Base-by-base conservation (phyloP, 176 grass and related monocot species). In the Carex parvula region DNA sequence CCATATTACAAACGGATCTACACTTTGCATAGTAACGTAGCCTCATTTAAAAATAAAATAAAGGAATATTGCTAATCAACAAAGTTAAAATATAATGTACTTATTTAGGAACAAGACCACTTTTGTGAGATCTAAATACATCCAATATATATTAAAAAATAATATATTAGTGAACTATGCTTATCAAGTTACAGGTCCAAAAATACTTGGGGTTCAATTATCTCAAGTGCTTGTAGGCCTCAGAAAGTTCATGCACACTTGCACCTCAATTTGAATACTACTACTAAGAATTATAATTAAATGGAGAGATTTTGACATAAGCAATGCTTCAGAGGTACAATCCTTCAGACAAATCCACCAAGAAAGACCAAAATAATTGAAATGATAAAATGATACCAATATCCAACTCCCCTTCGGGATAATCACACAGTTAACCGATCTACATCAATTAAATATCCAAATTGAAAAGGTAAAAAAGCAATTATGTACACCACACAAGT, bases 401-500 rank as follows among this genome's bases (percentile, higher is more conserved):
- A 57, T 78, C 12, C 26, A 3, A 78, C 14, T 57, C 68, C 73
- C 73, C 73, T 78, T 78, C 52, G 52, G 73, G 73, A 57, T 35
- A 33, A 24, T 32, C 48, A 77, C 5, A 77, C 73, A 78, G 52
- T 78, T 78, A 78, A 56, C 73, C 15, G 15, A 78, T 30, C 73
- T 56, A 57, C 50, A 78, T 75, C 24, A 11, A 55, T n/a, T 57
- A 14, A 56, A 54, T 77, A 78, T 78, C 52, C 73, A 75, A 55
- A 75, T 3, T 22, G 10, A 75, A 53, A 75, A 75, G 21, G 46
- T 3, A 24, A 55, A 78, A 77, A 78, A 78, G 41, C 73, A 78
- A 78, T 78, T 78, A 78, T 78, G 73, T 78, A 57, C 73, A 78
- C 73, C 48, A 78, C 73, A 73, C 26, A 56, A 78, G 52, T 24